Base-by-base conservation (phyloP, 805 yeast species). In the Saturnispora dispora region DNA sequence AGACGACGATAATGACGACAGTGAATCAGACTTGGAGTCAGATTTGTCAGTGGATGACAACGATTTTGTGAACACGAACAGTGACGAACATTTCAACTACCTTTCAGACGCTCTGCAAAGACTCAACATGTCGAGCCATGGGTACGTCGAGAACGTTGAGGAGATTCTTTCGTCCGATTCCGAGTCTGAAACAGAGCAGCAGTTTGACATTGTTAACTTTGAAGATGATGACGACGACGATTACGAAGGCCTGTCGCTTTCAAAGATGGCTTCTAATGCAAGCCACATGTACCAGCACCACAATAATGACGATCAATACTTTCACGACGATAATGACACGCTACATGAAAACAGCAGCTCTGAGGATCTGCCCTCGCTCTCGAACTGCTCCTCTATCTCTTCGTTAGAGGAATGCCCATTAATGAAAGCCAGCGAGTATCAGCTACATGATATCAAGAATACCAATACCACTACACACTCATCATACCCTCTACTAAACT, bases 201-300 rank as follows among this genome's bases (percentile, higher is more conserved):
- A 33, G 22, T 40, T 23, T 17, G 18, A 32, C 27, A 32, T 48
- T 15, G 44, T 46, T 30, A 42, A 35, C 11, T 51, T 42, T n/a
- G 42, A 23, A 4, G 43, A 40, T 18, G 46, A 45, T 11, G 48
- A 51, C 36, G 50, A 53, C 4, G 44, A 45, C 17, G 42, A 40
- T 9, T 45, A 47, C 11, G 41, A 49, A 20, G 27, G 25, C 3
- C 33, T 48, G 7, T 42, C 42, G 8, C 47, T 43, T 17, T 22
- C 40, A 9, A 48, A 35, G 22, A 42, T 48, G 43, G 43, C 20
- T 9, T 48, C 51, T 9, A 35, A 18, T 6, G 42, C 51, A 13
- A 22, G 43, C 28, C 18, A 17, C 27, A 13, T 25, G 20, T 25
- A 42, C 18, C 46, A 42, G 47, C 11, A 59, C 13, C 60, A 58